phyloP scores from a whole-genome alignment of 352 stramenopile species.

The Phytophthora capsici region DNA sequence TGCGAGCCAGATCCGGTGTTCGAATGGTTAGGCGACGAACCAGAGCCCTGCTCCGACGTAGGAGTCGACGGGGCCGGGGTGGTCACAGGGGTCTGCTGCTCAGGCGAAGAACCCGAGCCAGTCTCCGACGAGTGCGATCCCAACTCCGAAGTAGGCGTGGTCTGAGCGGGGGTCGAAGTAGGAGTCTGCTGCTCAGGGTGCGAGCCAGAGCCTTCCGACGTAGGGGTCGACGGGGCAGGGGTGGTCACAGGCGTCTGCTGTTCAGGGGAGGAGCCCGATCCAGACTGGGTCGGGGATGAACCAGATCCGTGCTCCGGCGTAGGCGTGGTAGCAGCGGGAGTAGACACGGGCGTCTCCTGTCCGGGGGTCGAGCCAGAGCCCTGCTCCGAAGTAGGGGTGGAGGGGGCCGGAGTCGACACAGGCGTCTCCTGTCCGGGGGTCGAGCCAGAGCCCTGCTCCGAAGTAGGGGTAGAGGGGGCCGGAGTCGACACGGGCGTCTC shows the following conservation, averaged over 20 bases:
- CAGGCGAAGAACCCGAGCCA: too few species aligned
- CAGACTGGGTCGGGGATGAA: background rate
- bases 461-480: constrained; percentile 9
- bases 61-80: constrained; percentile 1
- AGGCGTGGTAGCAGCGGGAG: constrained; percentile 7
- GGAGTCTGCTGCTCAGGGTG: constrained; percentile 1
- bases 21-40: constrained; percentile 11
- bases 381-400: constrained; percentile 11
- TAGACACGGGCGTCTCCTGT: background rate
- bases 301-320: constrained; percentile 3
- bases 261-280: background rate
- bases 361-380: background rate
- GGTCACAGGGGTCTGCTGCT: background rate
- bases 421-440: background rate
- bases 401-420: background rate
- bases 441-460: background rate
- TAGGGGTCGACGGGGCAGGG: constrained; percentile 5
- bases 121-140: too few species aligned
- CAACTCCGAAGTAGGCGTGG: too few species aligned
- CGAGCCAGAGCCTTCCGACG: constrained; percentile 9
- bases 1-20: too few species aligned
- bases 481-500: background rate
- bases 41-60: constrained; percentile 8
- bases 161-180: too few species aligned
- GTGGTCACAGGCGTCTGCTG: constrained; percentile 3